Conservation (phyloP, 2,329 filamentous ascomycete species). For the Fusarium chuoi region DNA sequence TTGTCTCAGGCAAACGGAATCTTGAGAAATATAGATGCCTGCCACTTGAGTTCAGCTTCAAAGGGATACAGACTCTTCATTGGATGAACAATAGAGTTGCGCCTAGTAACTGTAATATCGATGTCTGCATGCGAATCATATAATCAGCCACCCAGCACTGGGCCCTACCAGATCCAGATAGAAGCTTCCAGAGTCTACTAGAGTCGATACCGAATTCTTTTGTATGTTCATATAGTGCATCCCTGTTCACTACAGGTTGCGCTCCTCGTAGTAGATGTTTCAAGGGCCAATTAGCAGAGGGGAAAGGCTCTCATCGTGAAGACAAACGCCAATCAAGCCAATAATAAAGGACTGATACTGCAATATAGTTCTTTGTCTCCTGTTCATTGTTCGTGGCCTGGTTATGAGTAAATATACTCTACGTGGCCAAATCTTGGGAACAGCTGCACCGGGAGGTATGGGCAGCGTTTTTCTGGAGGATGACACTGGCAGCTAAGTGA, state of each 20-base stretch:
- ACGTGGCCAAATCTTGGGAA: not conserved
- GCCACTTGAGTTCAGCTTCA: rapidly evolving
- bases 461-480: no score
- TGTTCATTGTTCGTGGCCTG: rapidly evolving
- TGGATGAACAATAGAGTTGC: rapidly evolving
- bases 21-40: rapidly evolving
- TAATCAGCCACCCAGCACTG: not conserved
- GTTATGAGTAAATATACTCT: rapidly evolving
- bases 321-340: not conserved
- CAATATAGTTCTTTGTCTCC: rapidly evolving
- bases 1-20: rapidly evolving
- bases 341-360: rapidly evolving
- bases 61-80: not conserved
- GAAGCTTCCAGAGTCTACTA: not conserved
- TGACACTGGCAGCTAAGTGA: no score
- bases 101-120: not conserved
- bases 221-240: rapidly evolving
- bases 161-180: rapidly evolving
- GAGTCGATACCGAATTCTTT: rapidly evolving
- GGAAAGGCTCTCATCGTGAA: not conserved
- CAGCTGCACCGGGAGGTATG: not conserved
- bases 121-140: not conserved
- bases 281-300: not conserved
- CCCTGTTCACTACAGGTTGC: not conserved
- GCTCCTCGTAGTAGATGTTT: not conserved